Evolutionary conservation across 202 grass and related monocot species (phyloP).

Genomic region (Musa balbisiana): DNA sequence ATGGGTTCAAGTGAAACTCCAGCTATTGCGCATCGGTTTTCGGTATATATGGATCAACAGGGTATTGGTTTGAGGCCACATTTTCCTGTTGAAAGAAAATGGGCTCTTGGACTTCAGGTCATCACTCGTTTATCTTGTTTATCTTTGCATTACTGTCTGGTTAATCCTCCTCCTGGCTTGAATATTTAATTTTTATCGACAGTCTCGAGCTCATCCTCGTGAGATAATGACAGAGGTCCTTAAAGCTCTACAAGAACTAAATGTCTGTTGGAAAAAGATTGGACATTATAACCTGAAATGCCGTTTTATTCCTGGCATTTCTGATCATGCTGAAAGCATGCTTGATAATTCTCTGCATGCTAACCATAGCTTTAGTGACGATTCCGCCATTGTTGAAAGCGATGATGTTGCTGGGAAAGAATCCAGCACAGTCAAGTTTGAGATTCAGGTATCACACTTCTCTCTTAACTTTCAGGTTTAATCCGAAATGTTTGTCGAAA

Average conservation of each 20-base stretch:
- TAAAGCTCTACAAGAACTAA: constrained; percentile 82
- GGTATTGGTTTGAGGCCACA: constrained; percentile 35
- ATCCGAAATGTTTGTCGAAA: no score
- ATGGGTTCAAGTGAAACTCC: constrained; percentile 23
- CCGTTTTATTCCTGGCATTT: constrained; percentile 40
- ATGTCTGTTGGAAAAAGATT: constrained; percentile 88
- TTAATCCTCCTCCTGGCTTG: not conserved
- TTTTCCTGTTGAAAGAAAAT: constrained; percentile 67
- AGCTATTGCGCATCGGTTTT: constrained; percentile 31
- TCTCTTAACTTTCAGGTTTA: not conserved
- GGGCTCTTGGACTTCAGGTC: constrained; percentile 99
- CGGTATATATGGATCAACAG: constrained; percentile 48
- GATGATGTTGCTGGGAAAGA: constrained; percentile 31
- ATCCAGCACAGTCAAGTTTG: constrained; percentile 63
- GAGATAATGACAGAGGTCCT: constrained; percentile 92
- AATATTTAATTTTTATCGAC: constrained; percentile 19
- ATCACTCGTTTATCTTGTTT: not conserved
- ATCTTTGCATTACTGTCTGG: not conserved
- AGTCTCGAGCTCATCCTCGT: constrained; percentile 80
- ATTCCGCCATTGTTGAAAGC: constrained; percentile 47
- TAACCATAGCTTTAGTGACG: constrained; percentile 43
- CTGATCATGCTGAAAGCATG: constrained; percentile 37
- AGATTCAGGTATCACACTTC: constrained; percentile 64
- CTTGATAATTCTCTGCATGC: constrained; percentile 23
- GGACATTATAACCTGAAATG: constrained; percentile 97